Evolutionary conservation across 192 early-diverging fungal genomes (phyloP), one percentile per base, ranked within the genome.

Genomic region (Rhizophlyctis rosea): DNA sequence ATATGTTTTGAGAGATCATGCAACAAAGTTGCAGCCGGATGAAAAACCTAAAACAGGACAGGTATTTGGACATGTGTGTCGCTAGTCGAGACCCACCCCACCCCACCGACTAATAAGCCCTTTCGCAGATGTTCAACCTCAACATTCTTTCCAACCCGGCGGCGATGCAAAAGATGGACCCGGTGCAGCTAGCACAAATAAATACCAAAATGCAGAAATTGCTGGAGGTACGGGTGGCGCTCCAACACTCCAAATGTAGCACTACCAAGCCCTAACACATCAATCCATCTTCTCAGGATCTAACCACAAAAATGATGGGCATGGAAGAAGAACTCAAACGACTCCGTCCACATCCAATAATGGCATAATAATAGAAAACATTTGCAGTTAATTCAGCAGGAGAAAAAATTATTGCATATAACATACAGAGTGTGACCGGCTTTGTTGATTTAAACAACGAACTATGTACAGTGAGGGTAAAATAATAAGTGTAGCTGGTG

Each of bases 161-260:
- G 3, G 79, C 77, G 7, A 81, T 83, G 79, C 81, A 83, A 32
- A 70, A 73, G 35, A 64, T 79, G 69, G 77, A 83, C 63, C 81
- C 81, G 1, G 68, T 58, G 13, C 53, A 73, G 13, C 53, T 83
- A 33, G 34, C 81, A 0, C 72, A 80, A 52, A 82, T 83, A 27
- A 83, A 83, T 57, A 67, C 74, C 16, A 83, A 83, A 54, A 79
- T 83, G 79, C 81, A 83, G 53, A 83, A 79, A 61, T 66, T 83
- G 16, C 62, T 83, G 28, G 81, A 82, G 68, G 80, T 80, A 23
- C 14, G 58, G 25, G 0, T 24, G 29, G 24, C 18, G 13, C 23
- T 54, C 16, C 18, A 47, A 16, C 18, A 23, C 18, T 30, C 29
- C 16, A 16, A 54, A n/a, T n/a, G n/a, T 27, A 27, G 21, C 1